These are phyloP conservation scores for Beauveria caledonica DNA, from an alignment of 2,329 filamentous ascomycete species.

Conservation along the genomic window DNA sequence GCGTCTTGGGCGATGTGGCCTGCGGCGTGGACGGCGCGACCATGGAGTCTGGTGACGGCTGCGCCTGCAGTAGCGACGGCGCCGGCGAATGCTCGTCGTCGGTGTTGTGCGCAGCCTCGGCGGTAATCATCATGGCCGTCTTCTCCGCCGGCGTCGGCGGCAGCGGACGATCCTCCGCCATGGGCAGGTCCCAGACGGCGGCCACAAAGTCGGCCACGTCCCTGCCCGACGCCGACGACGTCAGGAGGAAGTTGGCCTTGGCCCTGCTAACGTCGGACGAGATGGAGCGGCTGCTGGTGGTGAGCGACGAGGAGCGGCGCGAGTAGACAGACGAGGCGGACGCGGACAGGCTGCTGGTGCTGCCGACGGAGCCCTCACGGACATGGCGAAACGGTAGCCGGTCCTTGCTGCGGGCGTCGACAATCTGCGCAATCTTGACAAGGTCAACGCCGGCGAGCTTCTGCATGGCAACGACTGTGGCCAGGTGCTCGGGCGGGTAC, in stretches of 20 bases:
- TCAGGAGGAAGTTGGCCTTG: conserved; percentile 49
- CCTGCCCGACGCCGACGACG: conserved; percentile 42
- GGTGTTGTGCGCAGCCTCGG: no score
- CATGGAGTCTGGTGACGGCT: neutral
- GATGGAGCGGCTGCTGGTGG: conserved; percentile 14
- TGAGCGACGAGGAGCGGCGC: neutral
- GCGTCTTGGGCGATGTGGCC: neutral
- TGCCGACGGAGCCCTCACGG: conserved; percentile 25
- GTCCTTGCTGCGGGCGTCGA: conserved; percentile 35
- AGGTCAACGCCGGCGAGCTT: conserved; percentile 46
- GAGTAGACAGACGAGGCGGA: neutral
- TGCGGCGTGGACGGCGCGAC: neutral
- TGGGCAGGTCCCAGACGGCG: conserved; percentile 38
- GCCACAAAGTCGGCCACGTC: conserved; percentile 48
- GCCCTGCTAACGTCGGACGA: conserved; percentile 31
- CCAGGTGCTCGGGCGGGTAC: conserved; percentile 47
- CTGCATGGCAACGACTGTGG: conserved; percentile 49
- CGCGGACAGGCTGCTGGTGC: conserved; percentile 15
- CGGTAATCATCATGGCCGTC: neutral
- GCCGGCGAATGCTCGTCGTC: no score
- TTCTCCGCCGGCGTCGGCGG: neutral
- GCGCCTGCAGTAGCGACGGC: neutral
- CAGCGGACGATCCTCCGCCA: neutral
- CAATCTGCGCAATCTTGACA: conserved; percentile 51
- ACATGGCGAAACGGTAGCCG: conserved; percentile 31